Evolutionary conservation across 495 filamentous ascomycete genomes (phyloP).

Genomic region (Staphylotrichum longicolle): DNA sequence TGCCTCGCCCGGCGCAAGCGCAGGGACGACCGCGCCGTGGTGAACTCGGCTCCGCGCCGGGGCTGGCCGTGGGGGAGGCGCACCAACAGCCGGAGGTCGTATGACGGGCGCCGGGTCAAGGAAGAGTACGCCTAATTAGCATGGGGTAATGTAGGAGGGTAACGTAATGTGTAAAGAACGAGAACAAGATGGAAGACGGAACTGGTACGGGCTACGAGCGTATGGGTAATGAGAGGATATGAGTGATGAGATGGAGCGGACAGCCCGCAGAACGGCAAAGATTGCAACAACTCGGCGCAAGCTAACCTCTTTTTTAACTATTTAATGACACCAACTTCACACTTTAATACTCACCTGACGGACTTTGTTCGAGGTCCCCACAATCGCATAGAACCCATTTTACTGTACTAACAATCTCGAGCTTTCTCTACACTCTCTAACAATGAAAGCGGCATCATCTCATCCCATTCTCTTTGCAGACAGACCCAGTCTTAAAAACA

Average conservation of each 20-base stretch:
- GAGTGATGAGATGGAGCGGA: too few relatives aligned
- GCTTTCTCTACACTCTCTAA: too few relatives aligned
- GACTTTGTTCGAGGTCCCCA: too few relatives aligned
- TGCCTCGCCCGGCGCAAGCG: slow-evolving; percentile 49
- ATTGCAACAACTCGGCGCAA: slow-evolving; percentile 4
- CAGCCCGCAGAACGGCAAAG: too few relatives aligned
- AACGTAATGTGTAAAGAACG: too few relatives aligned
- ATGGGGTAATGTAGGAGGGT: too few relatives aligned
- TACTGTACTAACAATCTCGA: too few relatives aligned
- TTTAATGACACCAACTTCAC: background rate
- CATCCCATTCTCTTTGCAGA: too few relatives aligned
- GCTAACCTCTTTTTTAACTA: background rate
- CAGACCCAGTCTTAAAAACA: background rate
- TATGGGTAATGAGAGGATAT: background rate
- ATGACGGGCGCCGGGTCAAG: slow-evolving; percentile 60
- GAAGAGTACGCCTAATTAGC: slow-evolving; percentile 52
- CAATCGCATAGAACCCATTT: too few relatives aligned
- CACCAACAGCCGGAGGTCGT: slow-evolving; percentile 39
- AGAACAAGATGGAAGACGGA: background rate
- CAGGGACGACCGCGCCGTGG: slow-evolving; percentile 1
- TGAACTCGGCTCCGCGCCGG: background rate
- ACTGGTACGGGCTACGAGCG: background rate
- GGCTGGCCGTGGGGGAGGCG: slow-evolving; percentile 36
- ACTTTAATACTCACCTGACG: too few relatives aligned
- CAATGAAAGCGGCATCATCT: too few relatives aligned